Evolutionary conservation across 371 early-diverging fungal genomes (phyloP).

Genomic region (Entomophthora muscae): DNA sequence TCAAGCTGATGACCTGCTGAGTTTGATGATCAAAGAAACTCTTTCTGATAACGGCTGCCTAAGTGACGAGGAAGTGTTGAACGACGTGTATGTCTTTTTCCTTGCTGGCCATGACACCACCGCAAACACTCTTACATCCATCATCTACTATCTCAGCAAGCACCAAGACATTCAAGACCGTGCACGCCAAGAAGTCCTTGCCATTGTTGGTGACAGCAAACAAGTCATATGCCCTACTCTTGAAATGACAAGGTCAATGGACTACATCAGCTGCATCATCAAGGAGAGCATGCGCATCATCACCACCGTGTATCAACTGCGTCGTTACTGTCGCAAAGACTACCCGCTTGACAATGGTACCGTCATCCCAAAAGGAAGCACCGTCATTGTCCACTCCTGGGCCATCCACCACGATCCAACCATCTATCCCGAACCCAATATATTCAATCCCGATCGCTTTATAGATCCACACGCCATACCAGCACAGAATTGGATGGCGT

Average conservation of each 20-base stretch:
- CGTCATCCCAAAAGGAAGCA: neutral
- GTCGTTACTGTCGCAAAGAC: neutral
- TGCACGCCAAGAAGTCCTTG: slow-evolving; percentile 15
- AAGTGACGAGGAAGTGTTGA: slow-evolving; percentile 10
- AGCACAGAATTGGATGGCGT: neutral
- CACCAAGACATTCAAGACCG: no score
- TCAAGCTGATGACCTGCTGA: no score
- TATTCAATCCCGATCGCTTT: no score
- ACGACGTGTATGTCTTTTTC: slow-evolving; percentile 24
- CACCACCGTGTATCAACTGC: neutral
- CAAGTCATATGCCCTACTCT: neutral
- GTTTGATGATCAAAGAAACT: neutral
- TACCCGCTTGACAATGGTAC: neutral
- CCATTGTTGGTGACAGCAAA: neutral
- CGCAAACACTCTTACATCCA: slow-evolving; percentile 22
- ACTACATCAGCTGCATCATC: neutral
- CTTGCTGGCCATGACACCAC: slow-evolving; percentile 29
- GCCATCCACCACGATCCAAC: no score
- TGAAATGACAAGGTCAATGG: neutral
- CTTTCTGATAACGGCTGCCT: neutral
- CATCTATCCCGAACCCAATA: neutral
- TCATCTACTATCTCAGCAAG: slow-evolving; percentile 19
- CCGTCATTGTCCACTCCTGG: neutral
- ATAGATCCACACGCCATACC: neutral
- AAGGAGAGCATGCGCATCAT: no score